Evolutionary conservation across 2,329 filamentous ascomycete species (phyloP).

Genomic region (Didymosphaeria variabile): DNA sequence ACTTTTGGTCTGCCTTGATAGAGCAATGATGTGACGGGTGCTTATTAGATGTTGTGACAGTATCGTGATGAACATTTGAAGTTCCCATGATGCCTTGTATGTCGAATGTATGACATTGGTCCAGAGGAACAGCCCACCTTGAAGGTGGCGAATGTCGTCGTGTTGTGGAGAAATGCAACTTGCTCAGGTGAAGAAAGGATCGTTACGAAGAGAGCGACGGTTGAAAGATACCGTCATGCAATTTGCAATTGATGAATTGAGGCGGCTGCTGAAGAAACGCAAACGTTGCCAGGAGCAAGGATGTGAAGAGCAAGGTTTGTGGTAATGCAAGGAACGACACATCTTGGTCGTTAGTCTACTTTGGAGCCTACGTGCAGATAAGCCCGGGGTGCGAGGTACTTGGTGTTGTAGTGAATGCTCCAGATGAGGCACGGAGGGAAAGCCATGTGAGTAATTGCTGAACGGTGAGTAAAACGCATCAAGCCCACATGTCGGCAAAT

Average conservation of each 20-base stretch:
- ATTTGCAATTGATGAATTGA: conserved; percentile 3
- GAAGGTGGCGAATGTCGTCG: neutral
- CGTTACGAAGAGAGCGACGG: neutral
- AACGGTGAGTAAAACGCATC: conserved; percentile 22
- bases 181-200: neutral
- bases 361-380: neutral
- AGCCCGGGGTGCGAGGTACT: neutral
- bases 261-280: neutral
- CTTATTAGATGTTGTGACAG: neutral
- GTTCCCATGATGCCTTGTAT: neutral
- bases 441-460: conserved; percentile 15
- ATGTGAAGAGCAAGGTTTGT: neutral
- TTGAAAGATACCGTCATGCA: neutral
- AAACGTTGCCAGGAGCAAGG: neutral
- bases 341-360: neutral
- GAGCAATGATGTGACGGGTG: neutral
- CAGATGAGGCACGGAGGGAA: conserved; percentile 12
- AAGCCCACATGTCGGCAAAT: conserved; percentile 26
- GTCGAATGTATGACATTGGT: neutral
- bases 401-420: neutral
- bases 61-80: neutral
- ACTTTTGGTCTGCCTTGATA: neutral
- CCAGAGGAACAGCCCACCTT: neutral
- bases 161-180: neutral
- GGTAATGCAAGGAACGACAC: neutral